phyloP scores from a whole-genome alignment of 768 basidiomycete species.

The Boletus insuetus region DNA sequence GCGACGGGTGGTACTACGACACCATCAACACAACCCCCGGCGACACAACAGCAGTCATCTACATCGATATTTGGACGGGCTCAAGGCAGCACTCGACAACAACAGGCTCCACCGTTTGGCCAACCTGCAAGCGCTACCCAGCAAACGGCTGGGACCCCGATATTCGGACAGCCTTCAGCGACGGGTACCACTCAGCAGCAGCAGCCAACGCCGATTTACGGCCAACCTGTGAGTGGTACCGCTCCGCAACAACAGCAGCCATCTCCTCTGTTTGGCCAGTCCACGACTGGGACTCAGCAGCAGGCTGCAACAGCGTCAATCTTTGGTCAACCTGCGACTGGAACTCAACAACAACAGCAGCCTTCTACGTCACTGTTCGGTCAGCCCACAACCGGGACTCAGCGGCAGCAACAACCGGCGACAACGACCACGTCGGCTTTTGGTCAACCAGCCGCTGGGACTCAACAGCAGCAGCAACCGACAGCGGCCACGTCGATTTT shows the following conservation, averaged over 20 bases:
- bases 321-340: constrained; percentile 33
- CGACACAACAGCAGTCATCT: constrained; percentile 21
- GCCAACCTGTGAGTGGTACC: constrained; percentile 3
- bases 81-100: constrained; percentile 17
- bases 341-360: constrained; percentile 35
- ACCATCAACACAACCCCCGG: constrained; percentile 15
- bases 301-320: constrained; percentile 28
- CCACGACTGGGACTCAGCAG: constrained; percentile 23
- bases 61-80: constrained; percentile 38
- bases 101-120: constrained; percentile 25
- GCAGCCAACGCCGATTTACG: constrained; percentile 7
- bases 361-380: constrained; percentile 34
- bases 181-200: constrained; percentile 9
- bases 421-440: constrained; percentile 29
- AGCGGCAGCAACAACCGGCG: constrained; percentile 25
- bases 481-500: constrained; percentile 30
- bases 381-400: constrained; percentile 30
- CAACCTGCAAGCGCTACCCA: constrained; percentile 9
- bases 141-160: neutral
- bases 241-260: constrained; percentile 27
- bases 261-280: constrained; percentile 18
- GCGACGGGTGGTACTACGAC: constrained; percentile 13
- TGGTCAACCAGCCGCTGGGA: constrained; percentile 33
- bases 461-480: constrained; percentile 29
- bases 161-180: constrained; percentile 13